Evolutionary conservation across 2,329 filamentous ascomycete genomes (phyloP), one percentile per base, ranked within the genome.

Genomic region (Myriosclerotinia curreyana): DNA sequence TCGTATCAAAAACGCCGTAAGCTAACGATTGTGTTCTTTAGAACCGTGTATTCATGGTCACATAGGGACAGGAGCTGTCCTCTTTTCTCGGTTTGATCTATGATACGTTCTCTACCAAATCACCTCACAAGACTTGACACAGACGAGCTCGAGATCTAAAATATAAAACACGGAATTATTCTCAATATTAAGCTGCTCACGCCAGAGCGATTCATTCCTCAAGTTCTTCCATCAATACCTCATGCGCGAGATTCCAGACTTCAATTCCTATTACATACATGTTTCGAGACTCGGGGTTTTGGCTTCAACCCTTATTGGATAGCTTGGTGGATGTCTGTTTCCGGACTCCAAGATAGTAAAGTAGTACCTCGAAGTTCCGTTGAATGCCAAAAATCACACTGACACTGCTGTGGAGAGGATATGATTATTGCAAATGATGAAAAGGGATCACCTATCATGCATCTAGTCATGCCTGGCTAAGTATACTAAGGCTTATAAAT

Each of bases 141-240:
- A n/a, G 42, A 46, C 6, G 42, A 20, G 20, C 20, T 48, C 44
- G 22, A 44, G 8, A 6, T 20, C 20, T 20, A 20, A 20, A 8
- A 5, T 44, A 44, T 9, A 20, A 44, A n/a, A 17, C 14, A 20
- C 2, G 91, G 90, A n/a, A 78, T 82, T 11, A 89, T 91, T n/a
- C 91, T 96, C 78, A 95, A 95, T 74, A 93, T 96, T 80, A 95
- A 96, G 75, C 84, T 94, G 28, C 84, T 96, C 65, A 96, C 91
- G 0, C 91, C 91, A 0, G 91, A 96, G 74, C 92, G 96, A 74
- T 89, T 96, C 22, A 91, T 92, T 5, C 90, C 91, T 0, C 91
- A 95, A 74, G 89, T 95, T 12, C 90, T 85, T 0, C 78, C 95
- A 40, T 88, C 87, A 17, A 91, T 95, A 69, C 79, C 96, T 31